Evolutionary conservation across 1,139 yeast species (phyloP).

Genomic region (Entelexis paramagnoliae): DNA sequence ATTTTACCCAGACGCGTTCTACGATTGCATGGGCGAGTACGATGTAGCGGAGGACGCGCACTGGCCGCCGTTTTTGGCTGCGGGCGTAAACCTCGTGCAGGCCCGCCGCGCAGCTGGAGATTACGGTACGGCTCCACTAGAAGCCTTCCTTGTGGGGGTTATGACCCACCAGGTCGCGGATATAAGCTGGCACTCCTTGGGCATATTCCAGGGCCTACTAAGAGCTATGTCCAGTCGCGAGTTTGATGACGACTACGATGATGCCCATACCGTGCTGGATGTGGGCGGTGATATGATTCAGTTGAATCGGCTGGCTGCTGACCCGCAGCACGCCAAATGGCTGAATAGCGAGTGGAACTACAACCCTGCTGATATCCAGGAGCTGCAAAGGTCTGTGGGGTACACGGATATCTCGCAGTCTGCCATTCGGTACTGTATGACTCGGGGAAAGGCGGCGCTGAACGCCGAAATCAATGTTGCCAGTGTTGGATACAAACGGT

Average conservation of each 20-base stretch:
- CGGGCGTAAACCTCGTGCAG: slow-evolving; percentile 37
- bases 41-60: slow-evolving; percentile 50
- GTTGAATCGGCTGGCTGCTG: slow-evolving; percentile 31
- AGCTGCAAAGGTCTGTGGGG: slow-evolving; percentile 32
- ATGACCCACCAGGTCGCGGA: slow-evolving; percentile 51
- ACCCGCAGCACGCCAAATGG: slow-evolving; percentile 28
- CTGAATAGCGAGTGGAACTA: slow-evolving; percentile 34
- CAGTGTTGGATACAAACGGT: slow-evolving; percentile 28
- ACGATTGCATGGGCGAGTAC: slow-evolving; percentile 42
- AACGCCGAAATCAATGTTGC: slow-evolving; percentile 36
- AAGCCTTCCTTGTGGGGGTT: slow-evolving; percentile 45
- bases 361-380: slow-evolving; percentile 36
- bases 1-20: slow-evolving; percentile 54
- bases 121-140: slow-evolving; percentile 29
- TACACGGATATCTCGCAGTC: slow-evolving; percentile 9
- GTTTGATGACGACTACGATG: slow-evolving; percentile 38
- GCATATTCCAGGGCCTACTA: slow-evolving; percentile 43
- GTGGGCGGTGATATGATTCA: slow-evolving; percentile 49
- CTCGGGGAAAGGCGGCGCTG: slow-evolving; percentile 43
- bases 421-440: slow-evolving; percentile 35
- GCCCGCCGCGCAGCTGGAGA: slow-evolving; percentile 21
- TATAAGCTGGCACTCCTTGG: slow-evolving; percentile 53
- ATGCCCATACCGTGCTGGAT: slow-evolving; percentile 46
- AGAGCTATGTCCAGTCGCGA: slow-evolving; percentile 40
- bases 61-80: slow-evolving; percentile 51